phyloP scores from a whole-genome alignment of 1,284 basidiomycete species.

The Flammula alnicola region DNA sequence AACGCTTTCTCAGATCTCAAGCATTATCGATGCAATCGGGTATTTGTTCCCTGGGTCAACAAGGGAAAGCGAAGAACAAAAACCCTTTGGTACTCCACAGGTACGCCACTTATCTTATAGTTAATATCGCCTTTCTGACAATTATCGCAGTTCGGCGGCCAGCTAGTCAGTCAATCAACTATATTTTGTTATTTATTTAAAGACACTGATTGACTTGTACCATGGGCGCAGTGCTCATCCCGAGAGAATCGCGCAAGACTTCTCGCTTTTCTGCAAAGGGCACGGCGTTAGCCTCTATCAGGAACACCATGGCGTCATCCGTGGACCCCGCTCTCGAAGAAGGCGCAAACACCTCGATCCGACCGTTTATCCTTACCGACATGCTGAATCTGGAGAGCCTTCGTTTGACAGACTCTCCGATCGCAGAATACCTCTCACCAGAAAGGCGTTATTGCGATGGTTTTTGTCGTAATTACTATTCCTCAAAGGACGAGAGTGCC shows the following conservation, averaged over 20 bases:
- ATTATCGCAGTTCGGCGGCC: background rate
- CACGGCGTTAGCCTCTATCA: no score
- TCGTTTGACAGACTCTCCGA: no score
- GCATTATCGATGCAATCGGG: constrained; percentile 2
- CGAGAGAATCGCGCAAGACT: no score
- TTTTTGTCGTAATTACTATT: background rate
- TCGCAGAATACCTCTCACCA: background rate
- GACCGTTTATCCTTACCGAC: no score
- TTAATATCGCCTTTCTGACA: background rate
- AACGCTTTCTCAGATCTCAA: background rate
- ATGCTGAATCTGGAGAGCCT: no score
- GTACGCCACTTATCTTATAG: background rate
- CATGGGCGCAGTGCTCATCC: no score
- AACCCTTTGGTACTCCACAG: background rate
- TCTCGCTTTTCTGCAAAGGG: no score
- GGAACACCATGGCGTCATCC: no score
- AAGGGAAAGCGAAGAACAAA: constrained; percentile 2
- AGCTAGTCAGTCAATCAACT: background rate
- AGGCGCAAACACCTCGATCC: no score
- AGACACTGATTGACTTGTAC: no score
- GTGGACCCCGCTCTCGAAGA: no score
- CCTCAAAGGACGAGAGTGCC: background rate
- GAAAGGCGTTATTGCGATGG: background rate
- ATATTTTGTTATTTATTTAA: no score
- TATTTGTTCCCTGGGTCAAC: constrained; percentile 5